Evolutionary conservation across 2,329 filamentous ascomycete species (phyloP), one percentile per base, ranked within the genome.

Genomic region (Aspergillus amoenus): DNA sequence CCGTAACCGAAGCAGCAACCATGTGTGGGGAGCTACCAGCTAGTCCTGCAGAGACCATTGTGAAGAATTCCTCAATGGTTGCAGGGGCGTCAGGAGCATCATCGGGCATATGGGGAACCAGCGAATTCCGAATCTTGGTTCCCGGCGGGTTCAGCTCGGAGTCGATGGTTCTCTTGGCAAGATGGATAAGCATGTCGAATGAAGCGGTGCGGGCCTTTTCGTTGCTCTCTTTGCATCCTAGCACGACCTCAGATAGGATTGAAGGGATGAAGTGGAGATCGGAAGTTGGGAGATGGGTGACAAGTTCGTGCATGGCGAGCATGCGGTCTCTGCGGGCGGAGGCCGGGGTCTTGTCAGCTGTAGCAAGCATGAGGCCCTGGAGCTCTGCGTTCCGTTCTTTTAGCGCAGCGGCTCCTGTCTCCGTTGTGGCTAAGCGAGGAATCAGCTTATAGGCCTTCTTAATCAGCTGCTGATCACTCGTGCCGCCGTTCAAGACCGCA

Each of bases 361-460:
- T 93, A 2, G 83, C 80, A 27, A 97, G 76, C 39, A 99, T 80
- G 48, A 99, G 81, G n/a, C 84, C 76, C 74, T 97, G 93, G 18
- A 99, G 80, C 68, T 97, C 92, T 0, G 76, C 74, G 64, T 85
- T 91, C 53, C 93, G 86, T 68, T 93, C 88, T 61, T 82, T 75
- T 2, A 99, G 82, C 3, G 93, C 93, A n/a, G 80, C 77, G 64
- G 84, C 85, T 45, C 94, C 94, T 48, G 83, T 84, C 34, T 90
- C 85, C 1, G 93, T 96, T 62, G 90, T 88, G 2, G 90, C 88
- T 41, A 99, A 84, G 54, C 94, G 88, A 3, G 94, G 93, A 50
- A 99, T 95, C 51, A 99, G 84, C 79, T 97, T 97, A 81, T 99
- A 99, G 0, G 94, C 93, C 78, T 99, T 99, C 84, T 99, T 99